Evolutionary conservation across 768 basidiomycete species (phyloP).

Genomic region (Suillus americanus): DNA sequence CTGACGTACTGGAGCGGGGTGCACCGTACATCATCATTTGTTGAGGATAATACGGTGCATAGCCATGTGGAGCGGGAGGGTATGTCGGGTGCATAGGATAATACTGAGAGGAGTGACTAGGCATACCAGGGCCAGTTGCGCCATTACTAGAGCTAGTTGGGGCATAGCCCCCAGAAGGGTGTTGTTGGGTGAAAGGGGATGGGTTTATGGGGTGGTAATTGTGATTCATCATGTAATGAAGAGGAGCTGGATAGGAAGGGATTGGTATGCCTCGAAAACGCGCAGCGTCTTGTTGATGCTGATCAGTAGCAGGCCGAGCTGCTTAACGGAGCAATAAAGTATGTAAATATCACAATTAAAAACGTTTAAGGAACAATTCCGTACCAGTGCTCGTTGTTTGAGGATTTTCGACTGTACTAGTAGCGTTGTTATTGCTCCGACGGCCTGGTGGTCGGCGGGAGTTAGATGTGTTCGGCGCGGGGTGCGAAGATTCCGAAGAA

Average conservation of each 20-base stretch:
- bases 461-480: constrained; percentile 21
- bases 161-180: constrained; percentile 37
- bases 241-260: constrained; percentile 55
- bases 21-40: constrained; percentile 71
- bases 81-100: constrained; percentile 61
- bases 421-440: constrained; percentile 21
- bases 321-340: constrained; percentile 16
- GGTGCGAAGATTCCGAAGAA: constrained; percentile 19
- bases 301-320: constrained; percentile 15
- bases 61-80: constrained; percentile 38
- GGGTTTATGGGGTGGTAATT: constrained; percentile 59
- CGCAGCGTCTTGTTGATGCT: constrained; percentile 24
- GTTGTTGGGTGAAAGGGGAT: constrained; percentile 43
- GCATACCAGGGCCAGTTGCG: constrained; percentile 38
- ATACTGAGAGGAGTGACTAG: constrained; percentile 45
- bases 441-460: constrained; percentile 28
- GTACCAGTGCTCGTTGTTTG: constrained; percentile 15
- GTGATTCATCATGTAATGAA: constrained; percentile 68
- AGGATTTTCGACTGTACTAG: constrained; percentile 15
- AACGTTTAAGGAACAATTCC: constrained; percentile 9
- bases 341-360: constrained; percentile 3
- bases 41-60: constrained; percentile 53
- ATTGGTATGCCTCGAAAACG: constrained; percentile 40
- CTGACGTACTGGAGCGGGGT: constrained; percentile 35
- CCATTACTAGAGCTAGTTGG: constrained; percentile 36